Evolutionary conservation across 176 grass and related monocot genomes (phyloP).

Genomic region (Elymus sibiricus): DNA sequence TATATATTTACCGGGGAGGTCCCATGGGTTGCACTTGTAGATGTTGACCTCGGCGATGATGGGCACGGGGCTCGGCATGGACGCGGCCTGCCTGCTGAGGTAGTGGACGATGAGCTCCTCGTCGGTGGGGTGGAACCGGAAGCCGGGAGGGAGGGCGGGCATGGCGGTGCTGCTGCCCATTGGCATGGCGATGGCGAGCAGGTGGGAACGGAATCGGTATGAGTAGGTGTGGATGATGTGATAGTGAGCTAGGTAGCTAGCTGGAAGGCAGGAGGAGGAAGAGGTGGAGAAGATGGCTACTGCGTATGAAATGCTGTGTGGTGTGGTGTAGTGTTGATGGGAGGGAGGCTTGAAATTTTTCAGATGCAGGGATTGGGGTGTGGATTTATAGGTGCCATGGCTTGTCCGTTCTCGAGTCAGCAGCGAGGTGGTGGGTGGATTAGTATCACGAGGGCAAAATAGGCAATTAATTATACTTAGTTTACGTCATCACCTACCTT

Average conservation of each 20-base stretch:
- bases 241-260: neutral
- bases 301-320: neutral
- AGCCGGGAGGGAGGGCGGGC: slow-evolving; percentile 62
- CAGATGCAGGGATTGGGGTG: slow-evolving; percentile 21
- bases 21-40: slow-evolving; percentile 87
- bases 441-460: neutral
- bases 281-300: neutral
- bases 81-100: slow-evolving; percentile 49
- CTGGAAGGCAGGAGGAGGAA: neutral
- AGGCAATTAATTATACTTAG: neutral
- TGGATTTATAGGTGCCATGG: slow-evolving; percentile 25
- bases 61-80: slow-evolving; percentile 30
- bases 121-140: slow-evolving; percentile 86
- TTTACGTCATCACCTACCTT: neutral
- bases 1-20: slow-evolving; percentile 56
- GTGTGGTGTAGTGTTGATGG: neutral
- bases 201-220: neutral
- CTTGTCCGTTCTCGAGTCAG: neutral
- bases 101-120: slow-evolving; percentile 87
- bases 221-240: neutral
- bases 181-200: neutral
- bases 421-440: slow-evolving; percentile 14
- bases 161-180: neutral
- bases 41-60: slow-evolving; percentile 94
- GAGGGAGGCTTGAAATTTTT: slow-evolving; percentile 50